Percentiles rank a stretch among this genome's conserved stretches.
These are phyloP conservation scores for Pseudocercospora pini-densiflorae DNA, from an alignment of 2,329 filamentous ascomycete genomes.

Conservation along the genomic window DNA sequence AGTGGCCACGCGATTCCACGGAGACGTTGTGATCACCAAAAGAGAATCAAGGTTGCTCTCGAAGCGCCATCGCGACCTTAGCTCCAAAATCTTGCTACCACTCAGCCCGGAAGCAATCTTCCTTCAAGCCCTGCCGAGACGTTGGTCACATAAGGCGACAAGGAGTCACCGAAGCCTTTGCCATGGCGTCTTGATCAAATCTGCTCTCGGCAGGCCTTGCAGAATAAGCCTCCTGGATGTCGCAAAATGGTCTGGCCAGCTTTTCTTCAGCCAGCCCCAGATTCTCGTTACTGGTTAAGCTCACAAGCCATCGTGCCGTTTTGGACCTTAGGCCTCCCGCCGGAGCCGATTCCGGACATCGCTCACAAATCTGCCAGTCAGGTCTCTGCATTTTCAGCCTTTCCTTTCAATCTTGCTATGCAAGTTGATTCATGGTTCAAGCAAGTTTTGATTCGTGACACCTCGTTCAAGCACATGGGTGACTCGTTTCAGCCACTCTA, in stretches of 20 bases:
- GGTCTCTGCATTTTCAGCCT: background rate
- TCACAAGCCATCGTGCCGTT: background rate
- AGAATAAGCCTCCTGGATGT: background rate
- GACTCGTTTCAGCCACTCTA: background rate
- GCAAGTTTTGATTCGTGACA: background rate
- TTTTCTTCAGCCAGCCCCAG: background rate
- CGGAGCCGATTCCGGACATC: background rate
- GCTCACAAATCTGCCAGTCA: background rate
- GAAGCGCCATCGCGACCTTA: conserved; percentile 1
- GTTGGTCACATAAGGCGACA: background rate
- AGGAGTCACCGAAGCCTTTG: background rate
- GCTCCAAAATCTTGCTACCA: background rate
- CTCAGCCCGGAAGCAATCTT: background rate
- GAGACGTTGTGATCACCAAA: background rate
- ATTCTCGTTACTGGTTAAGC: background rate
- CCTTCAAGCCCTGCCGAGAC: background rate
- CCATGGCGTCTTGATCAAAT: conserved; percentile 3
- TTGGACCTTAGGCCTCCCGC: background rate
- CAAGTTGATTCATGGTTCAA: background rate
- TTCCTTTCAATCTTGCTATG: background rate
- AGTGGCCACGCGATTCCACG: background rate
- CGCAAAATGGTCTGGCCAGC: background rate
- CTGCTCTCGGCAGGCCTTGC: background rate
- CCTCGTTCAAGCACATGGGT: background rate
- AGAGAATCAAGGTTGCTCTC: conserved; percentile 2